phyloP scores from a whole-genome alignment of 164 flowering plant genomes.

The Nelumbo lutea region DNA sequence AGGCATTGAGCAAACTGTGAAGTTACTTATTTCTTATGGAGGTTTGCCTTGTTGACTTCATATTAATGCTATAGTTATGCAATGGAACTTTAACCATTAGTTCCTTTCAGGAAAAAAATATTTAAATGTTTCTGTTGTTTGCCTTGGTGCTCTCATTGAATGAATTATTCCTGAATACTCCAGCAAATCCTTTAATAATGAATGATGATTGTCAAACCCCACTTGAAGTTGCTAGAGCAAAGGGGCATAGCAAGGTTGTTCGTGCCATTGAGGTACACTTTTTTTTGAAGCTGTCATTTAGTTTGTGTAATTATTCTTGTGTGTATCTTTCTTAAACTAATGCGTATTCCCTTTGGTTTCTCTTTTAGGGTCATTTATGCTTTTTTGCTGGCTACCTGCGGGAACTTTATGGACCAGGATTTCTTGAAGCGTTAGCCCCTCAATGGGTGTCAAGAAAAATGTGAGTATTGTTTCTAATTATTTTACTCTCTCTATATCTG shows the following conservation, averaged over 20 bases:
- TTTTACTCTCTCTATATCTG: neutral
- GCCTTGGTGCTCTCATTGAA: neutral
- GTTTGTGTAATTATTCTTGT: constrained; percentile 60
- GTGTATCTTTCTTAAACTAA: constrained; percentile 1
- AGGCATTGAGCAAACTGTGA: constrained; percentile 66
- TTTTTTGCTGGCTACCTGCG: constrained; percentile 92
- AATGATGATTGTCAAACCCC: constrained; percentile 89
- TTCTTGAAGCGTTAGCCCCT: constrained; percentile 72
- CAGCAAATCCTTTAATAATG: constrained; percentile 76
- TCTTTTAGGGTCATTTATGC: constrained; percentile 60
- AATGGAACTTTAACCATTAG: neutral
- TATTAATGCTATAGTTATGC: neutral
- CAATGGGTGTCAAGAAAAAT: constrained; percentile 76
- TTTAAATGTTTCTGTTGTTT: neutral
- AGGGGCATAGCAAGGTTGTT: constrained; percentile 63
- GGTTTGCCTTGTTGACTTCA: constrained; percentile 35
- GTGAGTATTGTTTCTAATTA: constrained; percentile 37
- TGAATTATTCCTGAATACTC: constrained; percentile 15
- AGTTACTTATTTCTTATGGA: constrained; percentile 78
- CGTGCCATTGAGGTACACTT: constrained; percentile 82
- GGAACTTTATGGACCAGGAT: constrained; percentile 76
- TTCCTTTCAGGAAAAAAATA: neutral
- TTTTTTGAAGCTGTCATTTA: too few species aligned
- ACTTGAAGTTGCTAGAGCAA: constrained; percentile 78
- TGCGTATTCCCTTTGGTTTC: neutral